phyloP scores from a whole-genome alignment of 192 early-diverging fungal genomes.

The Spizellomyces sp. region DNA sequence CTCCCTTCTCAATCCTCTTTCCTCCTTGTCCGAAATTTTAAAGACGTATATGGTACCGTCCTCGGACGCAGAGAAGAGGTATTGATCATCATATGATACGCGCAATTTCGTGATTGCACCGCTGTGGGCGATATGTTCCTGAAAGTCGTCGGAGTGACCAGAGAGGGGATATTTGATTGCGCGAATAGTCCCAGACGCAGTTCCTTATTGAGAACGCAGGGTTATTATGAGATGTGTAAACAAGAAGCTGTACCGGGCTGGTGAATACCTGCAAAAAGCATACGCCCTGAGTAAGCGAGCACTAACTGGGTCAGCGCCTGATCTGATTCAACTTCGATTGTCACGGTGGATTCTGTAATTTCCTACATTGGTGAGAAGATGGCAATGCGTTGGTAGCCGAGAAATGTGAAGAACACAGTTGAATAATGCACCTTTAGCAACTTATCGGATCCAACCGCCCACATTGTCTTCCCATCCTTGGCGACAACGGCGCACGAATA shows the following conservation, averaged over 20 bases:
- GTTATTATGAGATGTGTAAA: not conserved
- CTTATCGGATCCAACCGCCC: constrained; percentile 57
- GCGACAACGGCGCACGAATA: constrained; percentile 49
- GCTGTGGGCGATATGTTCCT: constrained; percentile 56
- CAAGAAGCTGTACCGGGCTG: not conserved
- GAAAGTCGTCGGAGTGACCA: constrained; percentile 46
- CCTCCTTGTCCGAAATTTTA: constrained; percentile 49
- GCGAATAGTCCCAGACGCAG: constrained; percentile 43
- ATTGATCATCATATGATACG: constrained; percentile 52
- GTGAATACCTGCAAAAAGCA: constrained; percentile 60
- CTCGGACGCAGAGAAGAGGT: constrained; percentile 50
- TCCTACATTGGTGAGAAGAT: constrained; percentile 35
- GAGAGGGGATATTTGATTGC: constrained; percentile 55
- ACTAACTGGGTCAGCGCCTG: constrained; percentile 53
- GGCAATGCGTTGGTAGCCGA: not conserved
- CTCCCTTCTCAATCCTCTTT: constrained; percentile 33
- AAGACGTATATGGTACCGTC: constrained; percentile 57
- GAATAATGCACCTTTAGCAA: constrained; percentile 47
- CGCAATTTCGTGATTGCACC: constrained; percentile 46
- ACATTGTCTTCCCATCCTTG: constrained; percentile 49
- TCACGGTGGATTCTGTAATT: constrained; percentile 58
- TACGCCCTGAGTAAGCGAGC: constrained; percentile 50
- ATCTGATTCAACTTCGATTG: constrained; percentile 47
- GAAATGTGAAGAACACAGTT: not conserved
- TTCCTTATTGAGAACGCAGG: constrained; percentile 38